Percentiles rank a stretch among this genome's conserved stretches.
Conservation (phyloP, 2,329 filamentous ascomycete species). For the Pseudogymnoascus pannorum region DNA sequence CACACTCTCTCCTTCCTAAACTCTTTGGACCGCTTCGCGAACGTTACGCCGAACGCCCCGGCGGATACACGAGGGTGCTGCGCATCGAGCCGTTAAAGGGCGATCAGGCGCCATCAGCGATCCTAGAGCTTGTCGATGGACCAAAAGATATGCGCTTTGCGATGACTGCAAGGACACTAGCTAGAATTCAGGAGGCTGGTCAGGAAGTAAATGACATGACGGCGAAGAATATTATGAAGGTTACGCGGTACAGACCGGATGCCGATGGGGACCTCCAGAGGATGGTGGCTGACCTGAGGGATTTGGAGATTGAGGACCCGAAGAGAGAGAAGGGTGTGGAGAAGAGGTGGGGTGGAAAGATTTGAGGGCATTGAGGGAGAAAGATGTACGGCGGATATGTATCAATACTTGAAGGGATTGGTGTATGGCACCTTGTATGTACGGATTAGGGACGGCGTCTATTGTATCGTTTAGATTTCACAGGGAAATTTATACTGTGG, state of each 20-base stretch:
- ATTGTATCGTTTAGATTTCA: neutral
- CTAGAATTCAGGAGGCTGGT: conserved; percentile 50
- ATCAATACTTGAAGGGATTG: conserved; percentile 1
- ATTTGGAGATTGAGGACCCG: conserved; percentile 28
- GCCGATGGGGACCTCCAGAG: conserved; percentile 62
- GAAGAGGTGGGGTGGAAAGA: conserved; percentile 27
- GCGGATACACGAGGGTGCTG: conserved; percentile 91
- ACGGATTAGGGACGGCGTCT: conserved; percentile 5
- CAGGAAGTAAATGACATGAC: conserved; percentile 64
- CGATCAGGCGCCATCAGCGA: conserved; percentile 83
- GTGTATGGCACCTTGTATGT: conserved; percentile 5
- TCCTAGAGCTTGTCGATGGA: conserved; percentile 91
- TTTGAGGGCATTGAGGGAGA: conserved; percentile 9
- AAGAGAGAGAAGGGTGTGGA: conserved; percentile 27
- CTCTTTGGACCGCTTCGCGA: conserved; percentile 76
- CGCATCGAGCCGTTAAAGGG: conserved; percentile 81
- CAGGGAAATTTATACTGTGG: neutral
- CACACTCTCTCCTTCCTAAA: conserved; percentile 67
- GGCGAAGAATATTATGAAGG: conserved; percentile 71
- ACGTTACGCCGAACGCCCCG: conserved; percentile 71
- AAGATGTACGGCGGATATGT: neutral
- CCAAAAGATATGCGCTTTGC: conserved; percentile 91
- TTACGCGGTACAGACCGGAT: conserved; percentile 63
- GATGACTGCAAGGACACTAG: conserved; percentile 81
- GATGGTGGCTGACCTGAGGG: conserved; percentile 44